Conservation (phyloP, 164 flowering plant genomes). For the Nymphaea colorata region DNA sequence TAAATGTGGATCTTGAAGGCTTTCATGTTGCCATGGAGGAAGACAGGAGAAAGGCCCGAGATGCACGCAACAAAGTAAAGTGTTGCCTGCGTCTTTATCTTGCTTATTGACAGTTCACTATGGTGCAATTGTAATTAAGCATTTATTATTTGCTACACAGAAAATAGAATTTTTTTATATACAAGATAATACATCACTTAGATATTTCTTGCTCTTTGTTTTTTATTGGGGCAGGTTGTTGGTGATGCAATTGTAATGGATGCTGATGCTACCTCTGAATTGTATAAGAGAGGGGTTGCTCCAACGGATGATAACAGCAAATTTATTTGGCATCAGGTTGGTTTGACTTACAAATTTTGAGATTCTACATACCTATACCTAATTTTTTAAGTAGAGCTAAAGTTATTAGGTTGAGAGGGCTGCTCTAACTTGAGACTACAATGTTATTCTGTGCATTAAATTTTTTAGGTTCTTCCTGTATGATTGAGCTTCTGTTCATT, state of each 20-base stretch:
- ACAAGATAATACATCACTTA: neutral
- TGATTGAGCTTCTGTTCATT: too few species aligned
- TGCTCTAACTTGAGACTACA: too few species aligned
- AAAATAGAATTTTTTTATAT: neutral
- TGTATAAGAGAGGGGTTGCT: conserved; percentile 56
- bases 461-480: too few species aligned
- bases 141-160: neutral
- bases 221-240: conserved; percentile 42
- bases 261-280: conserved; percentile 84
- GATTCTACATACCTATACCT: too few species aligned
- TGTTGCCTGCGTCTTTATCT: neutral
- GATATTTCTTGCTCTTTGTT: neutral
- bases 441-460: too few species aligned
- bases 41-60: conserved; percentile 85
- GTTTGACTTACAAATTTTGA: neutral
- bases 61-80: conserved; percentile 65
- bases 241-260: conserved; percentile 78
- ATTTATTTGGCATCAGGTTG: conserved; percentile 78
- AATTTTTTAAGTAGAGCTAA: too few species aligned
- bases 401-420: too few species aligned
- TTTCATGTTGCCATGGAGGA: conserved; percentile 78
- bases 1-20: conserved; percentile 67
- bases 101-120: neutral
- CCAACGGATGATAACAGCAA: conserved; percentile 72
- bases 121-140: neutral